Conservation (phyloP, 2,329 filamentous ascomycete genomes). For the Venturia nashicola region DNA sequence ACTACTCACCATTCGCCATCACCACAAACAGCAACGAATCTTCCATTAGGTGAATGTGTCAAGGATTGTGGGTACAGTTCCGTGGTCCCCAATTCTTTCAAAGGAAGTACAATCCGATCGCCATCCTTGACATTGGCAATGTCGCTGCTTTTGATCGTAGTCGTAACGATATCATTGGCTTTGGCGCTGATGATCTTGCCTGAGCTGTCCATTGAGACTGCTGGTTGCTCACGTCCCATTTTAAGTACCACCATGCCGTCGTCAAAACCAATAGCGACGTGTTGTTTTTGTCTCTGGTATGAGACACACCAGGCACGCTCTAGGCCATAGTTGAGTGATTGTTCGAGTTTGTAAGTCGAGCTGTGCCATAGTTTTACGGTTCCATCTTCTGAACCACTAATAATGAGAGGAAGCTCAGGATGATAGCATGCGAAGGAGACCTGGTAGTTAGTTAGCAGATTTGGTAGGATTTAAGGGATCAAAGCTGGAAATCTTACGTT, state of each 20-base stretch:
- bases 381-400: conserved; percentile 94
- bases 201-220: conserved; percentile 91
- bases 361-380: conserved; percentile 98
- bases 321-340: conserved; percentile 88
- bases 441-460: not conserved
- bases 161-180: conserved; percentile 23
- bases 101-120: conserved; percentile 70
- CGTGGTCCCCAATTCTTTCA: conserved; percentile 90
- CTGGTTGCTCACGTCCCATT: conserved; percentile 92
- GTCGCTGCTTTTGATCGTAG: not conserved
- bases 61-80: conserved; percentile 95
- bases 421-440: conserved; percentile 79
- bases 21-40: conserved; percentile 80
- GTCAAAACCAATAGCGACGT: conserved; percentile 90
- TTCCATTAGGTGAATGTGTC: conserved; percentile 88
- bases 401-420: conserved; percentile 90
- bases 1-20: conserved; percentile 68
- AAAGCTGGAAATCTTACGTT: not conserved
- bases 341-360: conserved; percentile 91
- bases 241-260: conserved; percentile 97
- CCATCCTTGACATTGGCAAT: conserved; percentile 55
- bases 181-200: conserved; percentile 95
- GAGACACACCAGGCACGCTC: conserved; percentile 97
- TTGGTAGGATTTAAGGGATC: not conserved
- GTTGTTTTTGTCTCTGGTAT: conserved; percentile 89